Base-by-base conservation (phyloP, 2,329 filamentous ascomycete genomes). In the Capronia epimyces region DNA sequence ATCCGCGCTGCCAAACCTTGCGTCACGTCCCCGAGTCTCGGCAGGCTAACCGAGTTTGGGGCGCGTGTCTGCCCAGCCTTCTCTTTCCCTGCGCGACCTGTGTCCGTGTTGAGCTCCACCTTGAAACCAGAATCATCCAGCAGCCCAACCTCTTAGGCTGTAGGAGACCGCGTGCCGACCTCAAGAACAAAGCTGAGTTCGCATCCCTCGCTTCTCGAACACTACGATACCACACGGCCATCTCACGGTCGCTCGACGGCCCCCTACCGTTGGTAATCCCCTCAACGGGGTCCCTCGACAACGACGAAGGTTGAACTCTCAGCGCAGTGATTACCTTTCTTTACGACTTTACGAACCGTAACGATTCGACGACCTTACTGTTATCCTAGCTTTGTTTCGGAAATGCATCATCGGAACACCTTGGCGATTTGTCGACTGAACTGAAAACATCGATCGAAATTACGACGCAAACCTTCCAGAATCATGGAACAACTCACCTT, bases 401-500 rank as follows among this genome's bases (percentile, higher is more conserved):
- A 42, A 47, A 46, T 50, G 43, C 27, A 40, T 44, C 29, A 16
- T 22, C 34, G 34, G 46, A 12, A 39, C 27, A 43, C 42, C 22
- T 41, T 39, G 13, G 13, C 40, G 32, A 49, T 29, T 51, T 32
- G 49, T 39, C 47, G 13, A 15, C 18, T 16, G 22, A 43, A 31
- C 40, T 20, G 40, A 36, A 21, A 16, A 9, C 20, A 24, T 53
- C 25, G 20, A 40, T 36, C 22, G 8, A 32, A 25, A 24, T 24
- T 34, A 49, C 29, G 16, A 36, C 24, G 21, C 21, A 49, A 15
- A 16, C 21, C 4, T 18, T 12, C 15, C 34, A 32, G 43, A 50
- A 64, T 24, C 56, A 74, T 74, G 71, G 67, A 71, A 56, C 59
- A 65, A 34, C 61, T 66, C 50, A 64, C 62, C 3, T 59, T 66